These are phyloP conservation scores for Metahyphopichia silvanorum DNA, from an alignment of 805 yeast species.

Conservation along the genomic window DNA sequence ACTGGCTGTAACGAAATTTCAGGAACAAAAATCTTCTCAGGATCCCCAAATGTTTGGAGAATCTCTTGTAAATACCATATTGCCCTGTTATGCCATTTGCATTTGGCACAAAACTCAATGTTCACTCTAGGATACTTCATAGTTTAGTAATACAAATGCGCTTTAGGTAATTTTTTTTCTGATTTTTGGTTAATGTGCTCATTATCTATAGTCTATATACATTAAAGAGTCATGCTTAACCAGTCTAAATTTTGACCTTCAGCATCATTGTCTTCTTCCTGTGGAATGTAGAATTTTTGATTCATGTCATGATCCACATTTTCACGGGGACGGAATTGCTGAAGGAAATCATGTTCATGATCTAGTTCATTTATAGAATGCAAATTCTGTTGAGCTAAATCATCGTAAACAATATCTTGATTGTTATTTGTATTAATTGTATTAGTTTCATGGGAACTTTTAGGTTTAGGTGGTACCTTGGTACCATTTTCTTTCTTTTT, in stretches of 20 bases:
- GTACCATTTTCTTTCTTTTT: neutral
- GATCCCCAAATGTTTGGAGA: conserved; percentile 71
- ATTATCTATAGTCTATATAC: too few relatives aligned
- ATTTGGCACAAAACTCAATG: conserved; percentile 74
- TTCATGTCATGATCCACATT: too few relatives aligned
- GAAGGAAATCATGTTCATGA: too few relatives aligned
- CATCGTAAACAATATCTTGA: conserved; percentile 2
- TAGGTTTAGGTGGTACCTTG: neutral
- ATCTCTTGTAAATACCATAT: conserved; percentile 86
- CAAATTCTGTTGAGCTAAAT: too few relatives aligned
- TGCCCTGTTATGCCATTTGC: conserved; percentile 88
- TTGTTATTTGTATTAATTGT: neutral
- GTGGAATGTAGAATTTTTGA: too few relatives aligned
- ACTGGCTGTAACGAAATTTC: conserved; percentile 25
- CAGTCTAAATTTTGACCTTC: conserved; percentile 21
- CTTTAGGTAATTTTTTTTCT: too few relatives aligned
- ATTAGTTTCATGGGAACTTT: neutral
- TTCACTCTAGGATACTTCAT: conserved; percentile 59
- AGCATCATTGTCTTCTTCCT: conserved; percentile 8
- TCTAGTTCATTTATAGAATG: too few relatives aligned
- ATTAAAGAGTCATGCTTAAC: conserved; percentile 26
- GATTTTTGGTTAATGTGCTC: too few relatives aligned
- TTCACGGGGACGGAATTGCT: too few relatives aligned
- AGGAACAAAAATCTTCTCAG: conserved; percentile 41
- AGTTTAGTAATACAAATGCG: too few relatives aligned